Evolutionary conservation across 148 eudicot species (phyloP), one percentile per base, ranked within the genome.

Genomic region (Rhododendron kiyosumense): DNA sequence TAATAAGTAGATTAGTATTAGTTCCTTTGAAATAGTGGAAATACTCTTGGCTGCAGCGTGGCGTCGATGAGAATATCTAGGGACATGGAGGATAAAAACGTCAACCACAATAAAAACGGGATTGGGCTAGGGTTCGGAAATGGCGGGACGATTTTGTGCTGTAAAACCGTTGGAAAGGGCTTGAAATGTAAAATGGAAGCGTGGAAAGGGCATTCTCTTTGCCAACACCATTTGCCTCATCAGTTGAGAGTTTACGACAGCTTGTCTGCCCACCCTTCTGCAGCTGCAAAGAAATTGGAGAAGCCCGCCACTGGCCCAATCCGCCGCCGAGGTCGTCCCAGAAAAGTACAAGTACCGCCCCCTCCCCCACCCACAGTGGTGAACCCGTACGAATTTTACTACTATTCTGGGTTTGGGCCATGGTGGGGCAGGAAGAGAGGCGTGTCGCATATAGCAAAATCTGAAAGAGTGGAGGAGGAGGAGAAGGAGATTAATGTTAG

Each of bases 381-480:
- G 0, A 92, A 93, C 54, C 93, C 94, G 2, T 51, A 91, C 80
- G 91, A 91, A 41, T 92, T 86, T 61, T 94, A 92, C 86, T 93
- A 93, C 77, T 96, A 94, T 81, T 87, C 94, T 0, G 98, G 98
- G 65, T 96, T 93, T 45, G 96, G 96, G 88, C 98, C 98, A 18
- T 81, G 87, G 1, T 92, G 98, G 96, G 91, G 92, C 41, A 91
- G 90, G 84, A 90, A 59, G 38, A 71, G 76, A 30, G 76, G 76
- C 0, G 38, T 13, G 76, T 14, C 20, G 41, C 41, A 13, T 30
- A 2, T 71, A 13, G 7, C 76, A 30, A 71, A 71, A 13, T 14
- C 38, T 71, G 76, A 67, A 0, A 26, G 76, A 11, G 76, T 13
- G 13, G 75, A 69, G 20, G 76, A 30, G 7, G 7, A 30, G 17